phyloP scores from a whole-genome alignment of 345 rosid genomes.

The Linum tenue region DNA sequence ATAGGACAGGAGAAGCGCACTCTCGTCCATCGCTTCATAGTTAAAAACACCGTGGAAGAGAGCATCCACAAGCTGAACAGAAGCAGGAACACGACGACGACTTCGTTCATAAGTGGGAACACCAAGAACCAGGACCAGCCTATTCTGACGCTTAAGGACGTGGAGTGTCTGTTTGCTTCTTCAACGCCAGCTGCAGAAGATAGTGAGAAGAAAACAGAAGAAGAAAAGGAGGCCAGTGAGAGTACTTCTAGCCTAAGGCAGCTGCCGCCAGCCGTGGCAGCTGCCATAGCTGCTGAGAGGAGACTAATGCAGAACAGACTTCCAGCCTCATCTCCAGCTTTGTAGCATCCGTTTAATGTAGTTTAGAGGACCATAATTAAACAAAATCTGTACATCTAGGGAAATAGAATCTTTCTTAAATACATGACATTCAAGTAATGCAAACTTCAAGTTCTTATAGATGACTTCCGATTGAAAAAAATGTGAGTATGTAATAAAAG shows the following conservation, averaged over 20 bases:
- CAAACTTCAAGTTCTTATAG: too few relatives aligned
- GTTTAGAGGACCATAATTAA: too few relatives aligned
- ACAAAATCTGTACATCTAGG: too few relatives aligned
- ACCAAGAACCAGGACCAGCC: constrained; percentile 88
- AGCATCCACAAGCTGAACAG: constrained; percentile 82
- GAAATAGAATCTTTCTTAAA: too few relatives aligned
- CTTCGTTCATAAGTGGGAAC: constrained; percentile 62
- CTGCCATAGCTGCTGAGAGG: constrained; percentile 86
- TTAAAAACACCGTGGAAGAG: constrained; percentile 80
- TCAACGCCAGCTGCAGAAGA: constrained; percentile 21
- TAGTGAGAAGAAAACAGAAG: constrained; percentile 25
- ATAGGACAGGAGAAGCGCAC: constrained; percentile 78
- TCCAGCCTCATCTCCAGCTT: background rate
- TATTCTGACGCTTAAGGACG: constrained; percentile 60
- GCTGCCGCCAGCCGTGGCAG: constrained; percentile 73
- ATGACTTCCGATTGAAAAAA: too few relatives aligned
- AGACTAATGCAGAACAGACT: constrained; percentile 34
- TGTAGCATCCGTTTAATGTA: background rate
- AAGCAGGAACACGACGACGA: constrained; percentile 45
- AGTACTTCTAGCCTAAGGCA: constrained; percentile 35
- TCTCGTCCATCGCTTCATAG: constrained; percentile 81
- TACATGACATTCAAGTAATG: too few relatives aligned
- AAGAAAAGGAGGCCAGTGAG: background rate
- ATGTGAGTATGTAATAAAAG: too few relatives aligned
- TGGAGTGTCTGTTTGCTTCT: constrained; percentile 62